These are phyloP conservation scores for Melanogaster broomeanus DNA, from an alignment of 768 basidiomycete genomes.

Conservation along the genomic window DNA sequence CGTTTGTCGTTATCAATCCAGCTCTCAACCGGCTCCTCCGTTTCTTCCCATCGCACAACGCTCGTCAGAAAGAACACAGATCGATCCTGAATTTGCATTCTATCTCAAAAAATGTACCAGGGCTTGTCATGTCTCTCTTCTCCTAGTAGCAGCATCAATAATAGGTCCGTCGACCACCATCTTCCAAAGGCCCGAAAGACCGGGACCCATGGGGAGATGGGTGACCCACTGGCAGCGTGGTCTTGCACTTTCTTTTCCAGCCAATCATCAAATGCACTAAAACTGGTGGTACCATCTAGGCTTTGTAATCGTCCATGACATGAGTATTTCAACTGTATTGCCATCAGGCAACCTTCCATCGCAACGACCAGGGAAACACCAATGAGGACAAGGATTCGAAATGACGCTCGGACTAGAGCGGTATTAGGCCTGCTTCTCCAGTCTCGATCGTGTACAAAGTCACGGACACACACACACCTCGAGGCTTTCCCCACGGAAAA, in stretches of 20 bases:
- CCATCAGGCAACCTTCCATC: slow-evolving; percentile 3
- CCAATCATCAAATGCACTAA: background rate
- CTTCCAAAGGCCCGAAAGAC: background rate
- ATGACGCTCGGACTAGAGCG: background rate
- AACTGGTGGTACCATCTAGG: slow-evolving; percentile 2
- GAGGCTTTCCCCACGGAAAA: slow-evolving; percentile 3
- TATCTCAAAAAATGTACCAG: background rate
- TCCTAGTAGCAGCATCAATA: too few relatives aligned
- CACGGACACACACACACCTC: slow-evolving; percentile 2
- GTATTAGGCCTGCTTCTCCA: background rate
- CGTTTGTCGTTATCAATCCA: background rate
- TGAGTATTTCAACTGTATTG: background rate
- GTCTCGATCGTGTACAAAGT: background rate
- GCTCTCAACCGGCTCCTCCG: background rate
- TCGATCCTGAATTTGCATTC: background rate
- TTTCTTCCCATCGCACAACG: background rate
- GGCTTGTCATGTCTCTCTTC: too few relatives aligned
- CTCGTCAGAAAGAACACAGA: background rate
- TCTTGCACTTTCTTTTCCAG: background rate
- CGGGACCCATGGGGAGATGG: background rate
- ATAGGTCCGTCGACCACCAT: too few relatives aligned
- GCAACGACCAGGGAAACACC: slow-evolving; percentile 9
- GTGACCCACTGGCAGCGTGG: too few relatives aligned
- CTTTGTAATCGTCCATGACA: background rate
- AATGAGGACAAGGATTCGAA: slow-evolving; percentile 1